Evolutionary conservation across 1,139 yeast species (phyloP), one percentile per base, ranked within the genome.

Genomic region (Pneumocystis murina): DNA sequence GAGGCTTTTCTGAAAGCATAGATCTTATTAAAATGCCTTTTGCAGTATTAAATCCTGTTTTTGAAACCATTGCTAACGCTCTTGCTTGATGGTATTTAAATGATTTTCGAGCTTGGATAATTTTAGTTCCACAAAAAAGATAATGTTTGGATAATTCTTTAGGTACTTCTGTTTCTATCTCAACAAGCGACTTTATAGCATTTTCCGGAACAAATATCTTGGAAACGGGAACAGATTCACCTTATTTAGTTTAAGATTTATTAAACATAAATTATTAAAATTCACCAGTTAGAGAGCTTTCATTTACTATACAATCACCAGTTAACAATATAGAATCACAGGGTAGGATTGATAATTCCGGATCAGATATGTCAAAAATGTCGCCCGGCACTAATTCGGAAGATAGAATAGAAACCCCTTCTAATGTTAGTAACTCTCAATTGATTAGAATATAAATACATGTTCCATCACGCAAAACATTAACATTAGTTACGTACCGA

Each of bases 321-420:
- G 91, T 84, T 35, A 91, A 75, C 62, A 92, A 77, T 20, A 94
- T 75, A 0, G 96, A 87, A 75, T 94, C 98, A 72, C 97, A 90
- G 0, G 99, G 98, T 63, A 91, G 79, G 0, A 81, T 71, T 3
- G 77, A 70, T 66, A 92, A 77, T 0, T 87, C 82, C 0, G 97
- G 96, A 71, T 91, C 97, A 1, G 89, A 84, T 41, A 94, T 83
- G 75, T 94, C 98, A 72, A 85, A 87, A 0, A 90, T 83, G 74
- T 92, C 99, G 61, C 99, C 99, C 0, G 98, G 97, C 0, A 92
- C 97, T 62, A 92, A 78, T 62, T 89, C 94, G n/a, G 80, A 78
- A 0, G 96, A 87, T 59, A 81, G 80, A 43, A 30, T 20, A 20
- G 17, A 2, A 58, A 38, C 14, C 60, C 60, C 60, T 58, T 35